Evolutionary conservation across 148 eudicot species (phyloP), one percentile per base, ranked within the genome.

Genomic region (Nepenthes mirabilis): DNA sequence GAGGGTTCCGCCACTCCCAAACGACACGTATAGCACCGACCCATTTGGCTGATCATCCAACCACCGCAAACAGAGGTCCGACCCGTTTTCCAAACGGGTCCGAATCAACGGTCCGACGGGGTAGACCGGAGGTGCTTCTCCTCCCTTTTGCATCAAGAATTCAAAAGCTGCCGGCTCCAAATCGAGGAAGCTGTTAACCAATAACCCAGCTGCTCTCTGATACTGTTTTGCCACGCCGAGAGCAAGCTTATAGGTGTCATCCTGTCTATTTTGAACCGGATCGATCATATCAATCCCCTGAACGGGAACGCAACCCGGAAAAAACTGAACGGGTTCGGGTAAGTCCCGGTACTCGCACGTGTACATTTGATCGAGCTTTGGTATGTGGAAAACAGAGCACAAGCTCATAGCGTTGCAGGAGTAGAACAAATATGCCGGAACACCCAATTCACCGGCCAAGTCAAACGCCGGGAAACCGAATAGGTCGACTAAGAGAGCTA

Each of bases 1-100:
- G 8, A 75, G 53, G 13, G 54, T 52, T 5, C 79, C 79, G 9
- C 79, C 79, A 11, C 79, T 75, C 11, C 79, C 79, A 36, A 75
- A 75, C 11, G 79, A 75, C 0, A 71, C 70, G 34, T 63, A 75
- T 0, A 71, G 2, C 0, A 75, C 79, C 2, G 75, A 71, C 3
- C 58, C 64, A 34, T 11, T 14, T 0, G 75, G 72, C 45, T 75
- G 79, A 47, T 36, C n/a, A 59, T 75, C 72, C 11, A 75, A 53
- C 79, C 79, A 75, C 1, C 40, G 8, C 0, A 68, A 23, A 11
- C 48, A 45, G 8, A 11, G 48, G 48, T 45, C 48, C 14, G 68
- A 9, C 9, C 70, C 51, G 12, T 8, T 50, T 32, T 33, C 35
- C 33, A 10, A 40, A 43, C 23, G 14, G 12, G 6, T 5, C 14